Conservation (phyloP, 2,329 filamentous ascomycete genomes). For the Xylariales sp. region DNA sequence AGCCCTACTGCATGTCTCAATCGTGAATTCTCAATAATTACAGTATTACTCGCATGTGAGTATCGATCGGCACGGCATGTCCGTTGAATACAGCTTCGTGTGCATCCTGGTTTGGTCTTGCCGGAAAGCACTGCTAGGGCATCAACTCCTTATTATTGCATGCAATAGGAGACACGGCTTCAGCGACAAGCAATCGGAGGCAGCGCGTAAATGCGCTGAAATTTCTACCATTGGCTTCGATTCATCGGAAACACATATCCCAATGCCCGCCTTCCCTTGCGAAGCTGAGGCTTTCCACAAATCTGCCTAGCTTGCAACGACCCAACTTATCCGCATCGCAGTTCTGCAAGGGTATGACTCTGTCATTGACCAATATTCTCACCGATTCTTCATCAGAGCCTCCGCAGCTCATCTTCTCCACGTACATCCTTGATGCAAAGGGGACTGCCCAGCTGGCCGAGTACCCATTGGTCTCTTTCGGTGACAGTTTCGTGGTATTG, state of each 20-base stretch:
- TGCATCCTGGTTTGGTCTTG: too few species aligned
- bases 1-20: not conserved
- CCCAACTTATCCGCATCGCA: constrained; percentile 69
- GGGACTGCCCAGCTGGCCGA: constrained; percentile 76
- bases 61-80: too few species aligned
- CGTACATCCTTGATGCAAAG: constrained; percentile 75
- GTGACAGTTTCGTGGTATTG: constrained; percentile 43
- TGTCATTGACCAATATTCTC: constrained; percentile 76
- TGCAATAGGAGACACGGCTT: too few species aligned
- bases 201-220: too few species aligned
- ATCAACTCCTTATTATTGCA: too few species aligned
- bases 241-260: constrained; percentile 53
- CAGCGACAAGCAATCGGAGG: too few species aligned
- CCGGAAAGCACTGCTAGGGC: too few species aligned
- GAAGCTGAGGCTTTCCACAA: constrained; percentile 72
- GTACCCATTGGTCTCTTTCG: constrained; percentile 58
- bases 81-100: too few species aligned
- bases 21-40: not conserved
- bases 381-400: constrained; percentile 61
- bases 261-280: constrained; percentile 68
- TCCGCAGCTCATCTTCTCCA: constrained; percentile 78
- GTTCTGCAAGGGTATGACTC: constrained; percentile 66
- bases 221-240: too few species aligned
- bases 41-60: too few species aligned
- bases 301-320: constrained; percentile 63